Base-by-base conservation (phyloP, 495 filamentous ascomycete genomes). In the Xylaria intraflava region DNA sequence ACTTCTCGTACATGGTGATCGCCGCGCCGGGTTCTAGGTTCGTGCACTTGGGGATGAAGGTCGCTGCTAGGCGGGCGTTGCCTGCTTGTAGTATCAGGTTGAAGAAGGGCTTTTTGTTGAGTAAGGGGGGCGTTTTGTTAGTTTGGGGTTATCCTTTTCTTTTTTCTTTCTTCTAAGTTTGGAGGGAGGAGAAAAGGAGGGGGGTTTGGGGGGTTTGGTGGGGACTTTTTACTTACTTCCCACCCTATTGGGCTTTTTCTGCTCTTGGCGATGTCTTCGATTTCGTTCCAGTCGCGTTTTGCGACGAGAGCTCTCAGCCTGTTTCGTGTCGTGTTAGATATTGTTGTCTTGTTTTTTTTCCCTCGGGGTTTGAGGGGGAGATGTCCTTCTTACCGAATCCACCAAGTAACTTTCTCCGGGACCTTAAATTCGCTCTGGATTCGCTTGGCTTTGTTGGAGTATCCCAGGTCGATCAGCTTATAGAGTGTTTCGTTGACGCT, bases 1-100 rank as follows among this genome's bases (percentile, higher is more conserved):
- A 97, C 71, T 95, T 95, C 58, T 94, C 81, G 81, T 89, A 97
- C 93, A 96, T 96, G 62, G 88, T 84, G 47, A 96, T 83, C 29
- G 85, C 74, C 51, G 90, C 86, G 2, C 74, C 74, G 2, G 66
- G 62, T 44, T 80, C 77, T 9, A 78, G 72, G 19, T 78, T 73
- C 7, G 68, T 70, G 71, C 91, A 95, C 70, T 97, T 98, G 9
- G 89, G 86, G 43, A 97, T 82, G 65, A 96, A 98, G 5, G 78
- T 56, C 2, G 85, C 80, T 6, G 94, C 94, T 3, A 95, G 74
- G 49, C 90, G 87, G 20, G 88, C 85, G 65, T 98, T 97, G 46
- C 94, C 92, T 6, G 93, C 94, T 35, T 83, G 83, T 6, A 97
- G 69, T 43, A 87, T 80, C 61, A 91, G 88, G 67, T 91, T 93